Percentiles rank a stretch among this genome's conserved stretches.
Conservation (phyloP, 331 rosid species). For the Rosa hybrid region DNA sequence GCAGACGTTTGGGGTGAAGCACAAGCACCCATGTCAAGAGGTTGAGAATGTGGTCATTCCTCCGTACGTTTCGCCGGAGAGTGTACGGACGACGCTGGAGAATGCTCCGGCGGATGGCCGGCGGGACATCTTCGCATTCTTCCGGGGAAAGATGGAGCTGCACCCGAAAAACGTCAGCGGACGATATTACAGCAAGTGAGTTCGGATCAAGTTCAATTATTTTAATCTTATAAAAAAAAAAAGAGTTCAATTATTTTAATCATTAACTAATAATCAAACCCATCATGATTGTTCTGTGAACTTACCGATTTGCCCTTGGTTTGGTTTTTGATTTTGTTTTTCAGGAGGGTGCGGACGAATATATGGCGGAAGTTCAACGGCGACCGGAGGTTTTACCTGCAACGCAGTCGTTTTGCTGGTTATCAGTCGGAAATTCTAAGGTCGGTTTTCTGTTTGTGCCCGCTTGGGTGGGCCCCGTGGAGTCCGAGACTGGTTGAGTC, state of each 20-base stretch:
- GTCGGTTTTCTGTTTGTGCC: constrained; percentile 81
- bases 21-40: constrained; percentile 79
- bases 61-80: constrained; percentile 74
- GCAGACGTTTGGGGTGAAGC: constrained; percentile 79
- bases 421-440: constrained; percentile 89
- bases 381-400: constrained; percentile 71
- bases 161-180: constrained; percentile 95
- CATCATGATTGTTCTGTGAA: background rate
- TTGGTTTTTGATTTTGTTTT: background rate
- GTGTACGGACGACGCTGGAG: constrained; percentile 37
- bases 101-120: constrained; percentile 46
- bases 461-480: constrained; percentile 99
- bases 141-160: constrained; percentile 95
- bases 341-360: constrained; percentile 73
- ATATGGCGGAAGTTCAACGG: constrained; percentile 71
- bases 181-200: constrained; percentile 92
- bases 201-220: background rate
- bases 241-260: background rate
- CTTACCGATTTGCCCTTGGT: constrained; percentile 21
- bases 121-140: constrained; percentile 85
- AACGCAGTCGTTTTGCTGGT: constrained; percentile 70
- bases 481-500: constrained; percentile 94
- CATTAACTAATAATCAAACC: constrained; percentile 12
- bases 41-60: constrained; percentile 91
- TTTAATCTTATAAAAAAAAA: too few species aligned